Conservation (phyloP, 148 eudicot genomes). For the Rhododendron vialii region DNA sequence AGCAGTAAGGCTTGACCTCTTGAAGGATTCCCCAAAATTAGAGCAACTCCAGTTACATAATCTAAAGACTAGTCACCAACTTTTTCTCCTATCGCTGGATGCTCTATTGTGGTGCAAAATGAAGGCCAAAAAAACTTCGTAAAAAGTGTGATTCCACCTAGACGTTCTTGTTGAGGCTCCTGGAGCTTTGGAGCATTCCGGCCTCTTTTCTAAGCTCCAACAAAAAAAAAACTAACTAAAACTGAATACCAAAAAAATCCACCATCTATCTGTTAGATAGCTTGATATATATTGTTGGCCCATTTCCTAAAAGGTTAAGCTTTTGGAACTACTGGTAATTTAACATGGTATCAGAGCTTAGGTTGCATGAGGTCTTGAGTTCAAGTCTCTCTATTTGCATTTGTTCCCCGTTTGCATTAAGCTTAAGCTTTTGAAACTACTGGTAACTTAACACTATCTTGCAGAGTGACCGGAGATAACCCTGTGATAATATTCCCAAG, state of each 20-base stretch:
- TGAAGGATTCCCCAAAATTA: not conserved
- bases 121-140: not conserved
- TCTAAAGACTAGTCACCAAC: not conserved
- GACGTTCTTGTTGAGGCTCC: not conserved
- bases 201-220: not conserved
- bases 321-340: no score
- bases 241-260: not conserved
- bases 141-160: not conserved
- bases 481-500: conserved; percentile 62
- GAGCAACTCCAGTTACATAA: not conserved
- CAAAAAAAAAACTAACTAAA: not conserved
- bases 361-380: no score
- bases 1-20: not conserved
- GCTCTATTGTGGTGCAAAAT: not conserved
- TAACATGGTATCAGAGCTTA: no score
- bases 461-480: conserved; percentile 39
- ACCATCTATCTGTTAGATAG: not conserved
- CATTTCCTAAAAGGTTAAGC: no score
- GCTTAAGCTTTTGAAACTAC: no score
- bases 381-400: no score
- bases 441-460: not conserved
- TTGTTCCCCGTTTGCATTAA: no score
- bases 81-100: not conserved
- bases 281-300: no score
- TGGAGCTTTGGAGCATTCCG: not conserved